Conservation (phyloP, 2,329 filamentous ascomycete genomes). For the Rhynchosporium graminicola region DNA sequence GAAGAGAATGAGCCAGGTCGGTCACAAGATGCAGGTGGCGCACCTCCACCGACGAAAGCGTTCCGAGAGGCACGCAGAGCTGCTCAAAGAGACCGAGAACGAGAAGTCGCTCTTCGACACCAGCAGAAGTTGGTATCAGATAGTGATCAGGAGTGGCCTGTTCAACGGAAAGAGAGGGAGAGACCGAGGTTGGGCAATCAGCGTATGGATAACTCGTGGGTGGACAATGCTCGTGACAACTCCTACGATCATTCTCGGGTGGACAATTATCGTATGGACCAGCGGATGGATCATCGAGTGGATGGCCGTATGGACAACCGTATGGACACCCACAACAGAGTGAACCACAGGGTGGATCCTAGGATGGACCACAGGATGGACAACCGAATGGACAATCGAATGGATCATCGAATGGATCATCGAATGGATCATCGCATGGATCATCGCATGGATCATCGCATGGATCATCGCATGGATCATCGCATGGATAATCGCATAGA, state of each 20-base stretch:
- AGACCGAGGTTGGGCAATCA: constrained; percentile 14
- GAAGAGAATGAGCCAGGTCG: constrained; percentile 30
- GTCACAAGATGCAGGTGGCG: constrained; percentile 9
- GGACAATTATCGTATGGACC: constrained; percentile 8
- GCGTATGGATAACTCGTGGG: constrained; percentile 10
- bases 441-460: neutral
- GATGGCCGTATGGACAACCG: too few relatives aligned
- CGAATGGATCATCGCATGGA: constrained; percentile 7
- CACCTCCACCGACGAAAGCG: constrained; percentile 34
- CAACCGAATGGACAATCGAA: constrained; percentile 1
- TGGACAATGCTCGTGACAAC: constrained; percentile 7
- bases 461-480: neutral
- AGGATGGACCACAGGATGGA: constrained; percentile 9
- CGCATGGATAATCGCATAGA: constrained; percentile 10
- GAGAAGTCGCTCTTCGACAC: constrained; percentile 34
- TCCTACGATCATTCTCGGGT: neutral
- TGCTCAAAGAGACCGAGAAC: constrained; percentile 39
- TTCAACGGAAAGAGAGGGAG: constrained; percentile 22
- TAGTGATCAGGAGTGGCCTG: constrained; percentile 28
- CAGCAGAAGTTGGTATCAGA: constrained; percentile 26
- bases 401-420: too few relatives aligned
- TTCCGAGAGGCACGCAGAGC: constrained; percentile 39
- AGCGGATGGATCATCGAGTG: neutral
- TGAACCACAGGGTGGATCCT: neutral
- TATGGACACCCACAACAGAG: neutral